Evolutionary conservation across 2,329 filamentous ascomycete species (phyloP), one percentile per base, ranked within the genome.

Genomic region (Aspergillus melleus): DNA sequence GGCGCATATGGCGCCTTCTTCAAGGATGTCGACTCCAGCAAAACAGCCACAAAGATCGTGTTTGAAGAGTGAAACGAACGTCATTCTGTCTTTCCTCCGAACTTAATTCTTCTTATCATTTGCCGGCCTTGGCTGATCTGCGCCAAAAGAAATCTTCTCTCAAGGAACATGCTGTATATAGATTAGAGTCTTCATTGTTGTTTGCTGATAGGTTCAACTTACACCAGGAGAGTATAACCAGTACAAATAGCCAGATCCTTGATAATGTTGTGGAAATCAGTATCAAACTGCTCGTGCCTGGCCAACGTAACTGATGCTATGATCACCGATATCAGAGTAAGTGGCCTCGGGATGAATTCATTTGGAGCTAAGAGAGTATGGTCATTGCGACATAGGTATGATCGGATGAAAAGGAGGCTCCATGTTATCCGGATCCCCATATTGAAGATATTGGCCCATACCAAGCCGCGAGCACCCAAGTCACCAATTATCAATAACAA

Each of bases 1-100:
- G 90, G 92, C 71, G 90, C 91, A 52, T 99, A 98, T 73, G 95
- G 95, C 59, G 92, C 92, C 32, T 98, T 98, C 75, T 96, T 90
- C 83, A 96, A 95, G 79, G 92, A 97, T 69, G 88, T 91, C 9
- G 90, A 91, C 69, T 88, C 88, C 76, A 91, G 85, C 74, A 90
- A 94, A 79, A 89, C 90, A 76, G 88, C 91, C 29, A 95, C 90
- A 59, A 97, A 96, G 83, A 96, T 97, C 74, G 93, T 87, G 51
- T 97, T 97, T 80, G 92, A 96, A 71, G 77, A 80, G 64, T 79
- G 63, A 72, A 54, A 61, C 51, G 57, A 22, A 47, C 29, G 56
- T 62, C 36, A 70, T 63, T 67, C 60, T 22, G 57, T 57, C 52
- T 72, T 72, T 47, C 36, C 52, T 22, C 51, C 57, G 55, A 61